A percentile compares a stretch with the other conserved stretches of the same genome.
Conservation (phyloP, 1,139 yeast genomes). For the Sugiyamaella grinbergsii region DNA sequence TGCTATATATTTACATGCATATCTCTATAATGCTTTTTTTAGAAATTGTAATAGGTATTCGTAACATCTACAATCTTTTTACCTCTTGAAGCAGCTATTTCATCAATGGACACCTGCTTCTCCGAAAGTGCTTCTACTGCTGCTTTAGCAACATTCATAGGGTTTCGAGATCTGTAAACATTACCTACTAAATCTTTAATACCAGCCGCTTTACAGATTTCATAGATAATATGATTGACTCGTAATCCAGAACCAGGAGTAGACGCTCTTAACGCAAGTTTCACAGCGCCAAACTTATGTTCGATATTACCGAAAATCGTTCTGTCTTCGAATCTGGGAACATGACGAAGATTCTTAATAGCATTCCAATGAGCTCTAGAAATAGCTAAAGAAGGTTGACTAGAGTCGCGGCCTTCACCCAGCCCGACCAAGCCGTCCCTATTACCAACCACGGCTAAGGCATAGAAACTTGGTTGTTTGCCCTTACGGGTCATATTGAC, state of each 20-base stretch:
- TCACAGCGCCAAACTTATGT: conserved; percentile 84
- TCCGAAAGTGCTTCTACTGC: conserved; percentile 78
- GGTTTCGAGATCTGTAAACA: conserved; percentile 88
- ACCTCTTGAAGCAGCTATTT: conserved; percentile 89
- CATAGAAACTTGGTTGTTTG: conserved; percentile 81
- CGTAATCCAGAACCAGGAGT: conserved; percentile 95
- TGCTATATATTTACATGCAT: conserved; percentile 16
- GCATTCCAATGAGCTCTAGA: conserved; percentile 94
- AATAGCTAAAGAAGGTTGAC: conserved; percentile 74
- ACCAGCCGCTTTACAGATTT: conserved; percentile 93
- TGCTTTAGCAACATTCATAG: conserved; percentile 92
- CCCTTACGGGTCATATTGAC: conserved; percentile 95
- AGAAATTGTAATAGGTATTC: conserved; percentile 66
- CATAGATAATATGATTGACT: conserved; percentile 87
- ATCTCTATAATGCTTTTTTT: conserved; percentile 10
- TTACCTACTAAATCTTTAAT: conserved; percentile 91
- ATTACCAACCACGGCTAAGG: conserved; percentile 90
- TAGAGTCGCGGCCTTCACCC: conserved; percentile 92
- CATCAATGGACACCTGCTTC: conserved; percentile 79
- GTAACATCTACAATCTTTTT: conserved; percentile 93
- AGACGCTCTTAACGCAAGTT: conserved; percentile 77
- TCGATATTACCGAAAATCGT: conserved; percentile 86
- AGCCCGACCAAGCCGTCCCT: conserved; percentile 90
- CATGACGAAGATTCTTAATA: conserved; percentile 75
- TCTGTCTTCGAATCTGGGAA: conserved; percentile 88